Evolutionary conservation across 1,139 yeast species (phyloP).

Genomic region (Yamadazyma siamensis): DNA sequence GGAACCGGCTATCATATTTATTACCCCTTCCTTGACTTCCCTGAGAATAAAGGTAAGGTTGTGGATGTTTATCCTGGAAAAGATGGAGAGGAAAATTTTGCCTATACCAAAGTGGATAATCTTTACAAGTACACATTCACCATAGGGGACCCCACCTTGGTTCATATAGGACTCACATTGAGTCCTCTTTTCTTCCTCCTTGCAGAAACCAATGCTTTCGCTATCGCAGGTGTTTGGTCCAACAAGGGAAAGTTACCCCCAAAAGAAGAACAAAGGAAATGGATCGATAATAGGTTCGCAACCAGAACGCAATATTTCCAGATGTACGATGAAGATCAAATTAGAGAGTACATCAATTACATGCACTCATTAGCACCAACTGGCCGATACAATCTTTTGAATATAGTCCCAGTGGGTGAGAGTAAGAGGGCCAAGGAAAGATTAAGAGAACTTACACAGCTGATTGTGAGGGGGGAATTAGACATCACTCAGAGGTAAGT

Average conservation of each 20-base stretch:
- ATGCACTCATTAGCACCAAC: constrained; percentile 1
- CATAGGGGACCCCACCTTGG: constrained; percentile 41
- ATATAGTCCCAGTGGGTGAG: neutral
- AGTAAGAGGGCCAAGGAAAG: neutral
- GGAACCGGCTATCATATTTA: constrained; percentile 40
- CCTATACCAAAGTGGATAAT: constrained; percentile 22
- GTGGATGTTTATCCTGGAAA: constrained; percentile 26
- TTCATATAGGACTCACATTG: constrained; percentile 36
- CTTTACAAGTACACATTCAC: constrained; percentile 37
- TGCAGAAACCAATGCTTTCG: constrained; percentile 42
- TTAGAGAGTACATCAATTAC: constrained; percentile 1
- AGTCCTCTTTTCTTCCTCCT: constrained; percentile 40
- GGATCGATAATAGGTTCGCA: constrained; percentile 22
- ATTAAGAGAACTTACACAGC: neutral
- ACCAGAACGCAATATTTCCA: neutral
- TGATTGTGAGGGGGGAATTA: neutral
- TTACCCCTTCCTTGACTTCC: constrained; percentile 26
- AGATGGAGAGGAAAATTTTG: constrained; percentile 1
- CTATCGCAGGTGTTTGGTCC: constrained; percentile 48
- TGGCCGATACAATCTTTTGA: constrained; percentile 1
- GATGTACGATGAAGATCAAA: constrained; percentile 2
- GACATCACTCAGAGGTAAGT: too few relatives aligned
- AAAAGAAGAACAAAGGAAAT: constrained; percentile 23
- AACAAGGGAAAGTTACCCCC: constrained; percentile 25
- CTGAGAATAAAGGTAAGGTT: constrained; percentile 14